These are phyloP conservation scores for Fraxinus americana DNA, from an alignment of 257 asterid genomes.

Conservation along the genomic window DNA sequence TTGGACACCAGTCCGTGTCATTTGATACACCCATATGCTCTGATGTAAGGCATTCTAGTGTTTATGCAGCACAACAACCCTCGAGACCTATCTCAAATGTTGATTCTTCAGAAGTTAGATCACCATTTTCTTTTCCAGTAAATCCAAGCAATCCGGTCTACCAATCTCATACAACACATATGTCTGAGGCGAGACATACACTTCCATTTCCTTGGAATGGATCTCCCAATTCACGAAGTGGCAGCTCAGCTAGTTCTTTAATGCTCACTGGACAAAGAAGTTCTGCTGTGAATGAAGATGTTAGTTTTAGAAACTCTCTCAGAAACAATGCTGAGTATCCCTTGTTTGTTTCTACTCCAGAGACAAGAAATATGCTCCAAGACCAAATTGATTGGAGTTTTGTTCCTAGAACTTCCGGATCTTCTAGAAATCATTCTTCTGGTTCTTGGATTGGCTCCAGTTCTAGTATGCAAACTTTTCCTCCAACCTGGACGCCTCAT, in stretches of 20 bases:
- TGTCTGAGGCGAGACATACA: slow-evolving; percentile 48
- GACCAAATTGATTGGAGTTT: slow-evolving; percentile 71
- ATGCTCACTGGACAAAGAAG: slow-evolving; percentile 51
- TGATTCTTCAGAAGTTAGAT: slow-evolving; percentile 44
- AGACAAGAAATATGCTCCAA: slow-evolving; percentile 46
- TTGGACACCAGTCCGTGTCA: slow-evolving; percentile 44
- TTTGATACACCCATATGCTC: slow-evolving; percentile 44
- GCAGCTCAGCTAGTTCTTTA: slow-evolving; percentile 49
- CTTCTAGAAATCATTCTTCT: slow-evolving; percentile 50
- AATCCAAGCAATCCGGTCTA: slow-evolving; percentile 34
- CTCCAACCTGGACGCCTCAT: slow-evolving; percentile 53
- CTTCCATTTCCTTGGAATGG: slow-evolving; percentile 54
- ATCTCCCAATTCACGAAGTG: slow-evolving; percentile 45
- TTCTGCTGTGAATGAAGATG: slow-evolving; percentile 43
- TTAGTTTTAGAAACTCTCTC: slow-evolving; percentile 42
- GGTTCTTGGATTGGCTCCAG: slow-evolving; percentile 43
- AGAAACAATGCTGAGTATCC: slow-evolving; percentile 51
- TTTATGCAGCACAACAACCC: slow-evolving; percentile 31
- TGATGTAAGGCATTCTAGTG: slow-evolving; percentile 43
- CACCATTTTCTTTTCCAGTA: slow-evolving; percentile 37
- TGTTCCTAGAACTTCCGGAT: slow-evolving; percentile 49
- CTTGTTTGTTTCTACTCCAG: slow-evolving; percentile 47
- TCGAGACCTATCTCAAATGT: slow-evolving; percentile 36
- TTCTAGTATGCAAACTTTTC: slow-evolving; percentile 42
- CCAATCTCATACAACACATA: slow-evolving; percentile 47